These are phyloP conservation scores for Phytophthora sp. DNA, from an alignment of 352 stramenopile genomes.

Conservation along the genomic window DNA sequence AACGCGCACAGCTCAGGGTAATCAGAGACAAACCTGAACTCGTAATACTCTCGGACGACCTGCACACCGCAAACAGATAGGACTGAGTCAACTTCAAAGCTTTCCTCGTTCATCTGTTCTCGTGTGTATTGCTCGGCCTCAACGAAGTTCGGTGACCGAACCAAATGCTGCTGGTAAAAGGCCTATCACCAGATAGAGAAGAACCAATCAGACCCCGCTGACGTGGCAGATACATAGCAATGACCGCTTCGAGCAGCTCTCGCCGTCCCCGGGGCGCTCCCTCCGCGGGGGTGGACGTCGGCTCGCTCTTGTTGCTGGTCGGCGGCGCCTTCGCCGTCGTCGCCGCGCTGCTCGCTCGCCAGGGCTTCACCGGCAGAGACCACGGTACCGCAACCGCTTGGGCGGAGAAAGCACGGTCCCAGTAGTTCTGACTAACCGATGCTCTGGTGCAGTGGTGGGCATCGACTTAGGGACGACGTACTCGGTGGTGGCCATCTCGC, in stretches of 20 bases:
- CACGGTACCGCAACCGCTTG: constrained; percentile 35
- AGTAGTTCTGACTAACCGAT: background rate
- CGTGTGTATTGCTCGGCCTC: too few relatives aligned
- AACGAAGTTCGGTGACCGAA: too few relatives aligned
- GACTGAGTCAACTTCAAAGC: too few relatives aligned
- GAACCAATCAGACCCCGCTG: background rate
- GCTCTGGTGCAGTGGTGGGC: constrained; percentile 68
- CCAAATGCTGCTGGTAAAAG: constrained; percentile 1
- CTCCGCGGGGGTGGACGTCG: constrained; percentile 18
- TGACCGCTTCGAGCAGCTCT: background rate
- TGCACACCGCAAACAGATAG: too few relatives aligned
- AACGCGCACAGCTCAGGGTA: too few relatives aligned
- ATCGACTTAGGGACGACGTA: constrained; percentile 83
- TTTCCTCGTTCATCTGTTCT: too few relatives aligned
- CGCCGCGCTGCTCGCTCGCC: constrained; percentile 55
- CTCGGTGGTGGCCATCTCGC: constrained; percentile 75
- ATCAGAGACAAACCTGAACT: too few relatives aligned
- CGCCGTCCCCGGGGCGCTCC: background rate
- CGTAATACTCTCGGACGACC: too few relatives aligned
- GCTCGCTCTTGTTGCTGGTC: constrained; percentile 53
- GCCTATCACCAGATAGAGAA: too few relatives aligned
- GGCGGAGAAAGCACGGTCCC: too few relatives aligned
- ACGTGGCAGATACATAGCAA: constrained; percentile 19
- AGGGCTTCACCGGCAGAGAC: constrained; percentile 65
- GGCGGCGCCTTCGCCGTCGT: constrained; percentile 43